These are phyloP conservation scores for Lentinus brumalis DNA, from an alignment of 768 basidiomycete genomes.

Conservation along the genomic window DNA sequence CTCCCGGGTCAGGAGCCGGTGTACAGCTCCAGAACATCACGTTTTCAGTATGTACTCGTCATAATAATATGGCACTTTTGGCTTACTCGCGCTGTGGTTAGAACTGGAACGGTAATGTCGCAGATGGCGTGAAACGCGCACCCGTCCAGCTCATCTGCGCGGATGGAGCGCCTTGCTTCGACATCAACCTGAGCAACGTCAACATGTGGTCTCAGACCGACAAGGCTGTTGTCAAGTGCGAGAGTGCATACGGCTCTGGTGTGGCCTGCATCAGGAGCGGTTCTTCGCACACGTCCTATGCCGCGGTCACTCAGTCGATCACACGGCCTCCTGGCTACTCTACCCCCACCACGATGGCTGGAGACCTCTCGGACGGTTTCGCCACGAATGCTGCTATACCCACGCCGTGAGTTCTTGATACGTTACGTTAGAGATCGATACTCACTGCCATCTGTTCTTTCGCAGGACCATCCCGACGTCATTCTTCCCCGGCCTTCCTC, in stretches of 20 bases:
- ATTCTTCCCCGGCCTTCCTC: slow-evolving; percentile 29
- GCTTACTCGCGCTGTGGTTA: slow-evolving; percentile 3
- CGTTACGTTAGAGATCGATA: neutral
- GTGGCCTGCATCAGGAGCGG: slow-evolving; percentile 27
- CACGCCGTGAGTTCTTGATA: slow-evolving; percentile 24
- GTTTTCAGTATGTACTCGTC: slow-evolving; percentile 23
- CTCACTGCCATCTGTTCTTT: neutral
- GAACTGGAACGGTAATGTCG: slow-evolving; percentile 33
- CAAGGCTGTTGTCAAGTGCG: slow-evolving; percentile 30
- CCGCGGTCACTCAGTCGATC: slow-evolving; percentile 23
- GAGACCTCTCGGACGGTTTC: slow-evolving; percentile 27
- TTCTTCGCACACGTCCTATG: slow-evolving; percentile 25
- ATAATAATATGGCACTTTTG: neutral
- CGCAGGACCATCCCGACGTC: slow-evolving; percentile 29
- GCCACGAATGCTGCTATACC: slow-evolving; percentile 28
- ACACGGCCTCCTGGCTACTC: slow-evolving; percentile 31
- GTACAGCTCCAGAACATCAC: slow-evolving; percentile 32
- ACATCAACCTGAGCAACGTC: slow-evolving; percentile 31
- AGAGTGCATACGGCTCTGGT: slow-evolving; percentile 33
- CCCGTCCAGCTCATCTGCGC: slow-evolving; percentile 31
- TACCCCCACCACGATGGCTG: slow-evolving; percentile 29
- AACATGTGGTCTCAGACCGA: slow-evolving; percentile 32
- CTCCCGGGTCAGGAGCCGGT: slow-evolving; percentile 26
- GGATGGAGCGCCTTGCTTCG: slow-evolving; percentile 29
- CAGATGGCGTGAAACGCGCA: slow-evolving; percentile 27